Base-by-base conservation (phyloP, 306 rosid species). In the Urtica urens region DNA sequence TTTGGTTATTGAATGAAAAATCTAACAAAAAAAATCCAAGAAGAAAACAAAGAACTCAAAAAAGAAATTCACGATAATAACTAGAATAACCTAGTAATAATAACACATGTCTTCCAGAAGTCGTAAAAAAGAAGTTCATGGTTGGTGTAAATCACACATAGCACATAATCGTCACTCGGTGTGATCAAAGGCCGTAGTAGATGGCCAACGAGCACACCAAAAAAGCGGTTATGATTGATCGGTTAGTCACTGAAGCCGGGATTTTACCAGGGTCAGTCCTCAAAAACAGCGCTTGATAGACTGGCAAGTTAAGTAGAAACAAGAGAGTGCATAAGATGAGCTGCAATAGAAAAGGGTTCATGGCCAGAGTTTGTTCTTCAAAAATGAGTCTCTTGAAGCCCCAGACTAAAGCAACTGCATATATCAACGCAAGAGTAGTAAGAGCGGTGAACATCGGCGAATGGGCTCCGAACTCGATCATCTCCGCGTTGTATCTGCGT, bases 401-500 rank as follows among this genome's bases (percentile, higher is more conserved):
- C 72, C 63, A 67, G 13, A 53, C 63, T 41, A 82, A 73, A 48
- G 84, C 73, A 6, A 63, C 58, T 18, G 78, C 33, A 60, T 80
- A 72, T 45, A 87, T 56, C 72, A 82, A 5, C 17, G 87, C 82
- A n/a, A 79, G 59, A 17, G 94, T 77, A 56, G 87, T 58, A 24
- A 87, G 38, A 10, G 68, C 30, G 8, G 78, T 79, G 56, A 79
- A 51, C 78, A 79, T 70, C 1, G 87, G 77, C 9, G 94, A 72
- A 31, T 80, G 69, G 27, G 57, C 17, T 64, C 92, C 94, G 40
- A 87, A 82, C 55, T 87, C 96, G 71, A 82, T 87, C 1, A 77
- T 43, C 51, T 87, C 94, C 33, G 72, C 74, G 71, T 75, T 72
- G 8, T 65, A 64, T 18, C 94, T 61, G 41, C 62, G 27, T 2